Evolutionary conservation across 768 basidiomycete genomes (phyloP).

Genomic region (Podaxis pistillaris): DNA sequence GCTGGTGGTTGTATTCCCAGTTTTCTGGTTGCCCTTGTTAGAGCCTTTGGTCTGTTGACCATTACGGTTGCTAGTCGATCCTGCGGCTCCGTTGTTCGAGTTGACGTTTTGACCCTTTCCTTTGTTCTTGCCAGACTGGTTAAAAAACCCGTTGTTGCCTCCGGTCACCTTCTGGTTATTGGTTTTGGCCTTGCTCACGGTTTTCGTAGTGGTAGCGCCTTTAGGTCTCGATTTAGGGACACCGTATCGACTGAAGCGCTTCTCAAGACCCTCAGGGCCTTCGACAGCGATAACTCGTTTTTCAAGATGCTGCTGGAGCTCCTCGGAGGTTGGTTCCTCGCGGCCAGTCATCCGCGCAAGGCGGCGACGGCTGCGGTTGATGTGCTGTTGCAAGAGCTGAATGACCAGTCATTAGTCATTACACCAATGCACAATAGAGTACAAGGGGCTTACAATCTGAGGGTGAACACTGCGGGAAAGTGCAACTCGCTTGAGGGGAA

Average conservation of each 20-base stretch:
- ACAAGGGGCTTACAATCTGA: conserved; percentile 31
- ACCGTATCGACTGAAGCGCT: conserved; percentile 26
- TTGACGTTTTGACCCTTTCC: not conserved
- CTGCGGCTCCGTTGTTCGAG: not conserved
- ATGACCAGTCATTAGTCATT: conserved; percentile 14
- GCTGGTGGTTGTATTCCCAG: not conserved
- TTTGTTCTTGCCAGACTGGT: conserved; percentile 2
- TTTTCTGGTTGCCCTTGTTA: not conserved
- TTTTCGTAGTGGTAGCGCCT: conserved; percentile 1
- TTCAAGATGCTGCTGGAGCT: conserved; percentile 36
- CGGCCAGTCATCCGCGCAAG: conserved; percentile 59
- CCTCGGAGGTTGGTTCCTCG: conserved; percentile 30
- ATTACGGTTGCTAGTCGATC: not conserved
- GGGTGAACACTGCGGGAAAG: conserved; percentile 27
- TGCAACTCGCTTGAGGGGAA: conserved; percentile 41
- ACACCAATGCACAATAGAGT: not conserved
- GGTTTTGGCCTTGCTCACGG: conserved; percentile 18
- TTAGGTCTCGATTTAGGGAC: conserved; percentile 18
- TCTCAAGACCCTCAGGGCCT: conserved; percentile 28
- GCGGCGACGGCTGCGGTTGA: conserved; percentile 52
- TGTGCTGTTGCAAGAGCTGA: conserved; percentile 60
- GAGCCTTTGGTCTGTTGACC: conserved; percentile 4
- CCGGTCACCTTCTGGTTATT: conserved; percentile 25
- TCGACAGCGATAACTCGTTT: conserved; percentile 38
- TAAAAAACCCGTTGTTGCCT: not conserved